Conservation (phyloP, 2,329 filamentous ascomycete genomes). For the Drechslerella dactyloides region DNA sequence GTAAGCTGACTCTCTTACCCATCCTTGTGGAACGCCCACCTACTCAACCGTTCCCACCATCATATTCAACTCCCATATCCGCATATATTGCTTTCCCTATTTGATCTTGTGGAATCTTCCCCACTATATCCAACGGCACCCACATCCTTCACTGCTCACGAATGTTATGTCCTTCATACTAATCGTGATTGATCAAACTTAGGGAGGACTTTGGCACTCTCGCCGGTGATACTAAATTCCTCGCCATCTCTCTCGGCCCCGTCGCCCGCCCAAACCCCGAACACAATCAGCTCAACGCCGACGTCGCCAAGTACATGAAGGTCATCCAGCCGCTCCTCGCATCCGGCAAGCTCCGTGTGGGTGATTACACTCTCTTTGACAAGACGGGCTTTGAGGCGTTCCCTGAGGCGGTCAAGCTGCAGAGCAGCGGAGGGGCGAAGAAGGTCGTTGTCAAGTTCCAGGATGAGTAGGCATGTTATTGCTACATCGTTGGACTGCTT, state of each 20-base stretch:
- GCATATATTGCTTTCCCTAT: too few species aligned
- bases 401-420: conserved; percentile 22
- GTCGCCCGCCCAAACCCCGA: conserved; percentile 22
- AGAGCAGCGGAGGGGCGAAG: conserved; percentile 16
- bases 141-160: neutral
- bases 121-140: neutral
- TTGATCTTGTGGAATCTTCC: too few species aligned
- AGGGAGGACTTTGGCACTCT: conserved; percentile 37
- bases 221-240: conserved; percentile 27
- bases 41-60: neutral
- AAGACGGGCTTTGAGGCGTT: conserved; percentile 31
- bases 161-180: too few species aligned
- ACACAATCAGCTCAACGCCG: conserved; percentile 15
- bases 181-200: neutral
- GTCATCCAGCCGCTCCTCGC: conserved; percentile 11
- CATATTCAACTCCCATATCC: too few species aligned
- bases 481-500: neutral
- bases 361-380: conserved; percentile 18
- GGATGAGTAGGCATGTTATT: conserved; percentile 19
- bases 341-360: conserved; percentile 19
- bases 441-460: conserved; percentile 44
- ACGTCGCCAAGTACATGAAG: conserved; percentile 10
- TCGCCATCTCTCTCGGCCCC: conserved; percentile 19
- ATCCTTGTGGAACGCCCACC: neutral
- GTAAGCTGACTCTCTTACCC: conserved; percentile 19